Conservation (phyloP, 306 rosid species). For the Citrullus amarus region DNA sequence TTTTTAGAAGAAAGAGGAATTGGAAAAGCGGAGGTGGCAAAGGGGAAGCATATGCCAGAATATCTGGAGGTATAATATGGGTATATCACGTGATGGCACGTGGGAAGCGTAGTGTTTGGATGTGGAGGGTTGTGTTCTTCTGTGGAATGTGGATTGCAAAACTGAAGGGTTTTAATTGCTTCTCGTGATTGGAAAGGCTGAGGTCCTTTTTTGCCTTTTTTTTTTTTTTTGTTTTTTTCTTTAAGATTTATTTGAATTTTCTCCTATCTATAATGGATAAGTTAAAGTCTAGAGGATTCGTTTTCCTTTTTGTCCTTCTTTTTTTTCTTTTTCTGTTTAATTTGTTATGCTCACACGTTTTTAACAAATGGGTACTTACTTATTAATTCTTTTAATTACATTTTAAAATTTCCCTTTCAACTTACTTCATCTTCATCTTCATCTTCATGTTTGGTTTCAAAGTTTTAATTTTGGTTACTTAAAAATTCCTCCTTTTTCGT, state of each 20-base stretch:
- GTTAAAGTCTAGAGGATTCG: not conserved
- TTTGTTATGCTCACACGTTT: not conserved
- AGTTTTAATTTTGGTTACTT: too few relatives aligned
- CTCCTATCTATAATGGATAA: not conserved
- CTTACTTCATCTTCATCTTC: too few relatives aligned
- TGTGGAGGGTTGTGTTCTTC: not conserved
- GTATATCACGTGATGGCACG: not conserved
- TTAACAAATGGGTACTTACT: not conserved
- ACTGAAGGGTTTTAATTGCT: not conserved
- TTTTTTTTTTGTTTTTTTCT: too few relatives aligned
- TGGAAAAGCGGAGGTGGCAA: not conserved
- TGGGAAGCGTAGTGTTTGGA: not conserved
- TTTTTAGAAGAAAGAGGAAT: not conserved
- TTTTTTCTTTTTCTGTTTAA: not conserved
- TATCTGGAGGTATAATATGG: not conserved
- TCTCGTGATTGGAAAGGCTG: conserved; percentile 6
- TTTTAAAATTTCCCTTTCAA: too few relatives aligned
- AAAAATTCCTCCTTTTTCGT: too few relatives aligned
- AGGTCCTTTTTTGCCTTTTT: not conserved
- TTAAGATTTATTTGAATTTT: not conserved
- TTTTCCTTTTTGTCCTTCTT: not conserved
- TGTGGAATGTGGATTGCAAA: not conserved
- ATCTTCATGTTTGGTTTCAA: too few relatives aligned
- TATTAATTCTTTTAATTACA: too few relatives aligned
- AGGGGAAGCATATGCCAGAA: not conserved